These are phyloP conservation scores for Taiozyma sp. DNA, from an alignment of 1,139 yeast genomes.

Conservation along the genomic window DNA sequence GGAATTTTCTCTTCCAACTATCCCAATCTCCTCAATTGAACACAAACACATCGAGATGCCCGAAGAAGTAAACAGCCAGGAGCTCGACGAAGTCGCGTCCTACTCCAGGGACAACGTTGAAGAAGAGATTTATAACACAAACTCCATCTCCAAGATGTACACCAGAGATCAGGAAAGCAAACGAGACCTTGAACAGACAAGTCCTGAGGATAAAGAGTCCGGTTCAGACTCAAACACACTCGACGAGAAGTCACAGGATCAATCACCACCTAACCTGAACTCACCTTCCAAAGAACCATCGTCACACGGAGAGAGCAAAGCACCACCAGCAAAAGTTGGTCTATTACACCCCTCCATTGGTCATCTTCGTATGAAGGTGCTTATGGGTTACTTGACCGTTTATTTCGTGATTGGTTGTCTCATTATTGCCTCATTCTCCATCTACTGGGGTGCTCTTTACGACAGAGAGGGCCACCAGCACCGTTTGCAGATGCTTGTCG, in stretches of 20 bases:
- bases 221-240: background rate
- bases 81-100: background rate
- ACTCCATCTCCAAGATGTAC: background rate
- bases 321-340: slow-evolving; percentile 13
- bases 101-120: background rate
- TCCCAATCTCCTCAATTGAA: too few relatives aligned
- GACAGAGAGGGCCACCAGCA: slow-evolving; percentile 33
- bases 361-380: slow-evolving; percentile 10
- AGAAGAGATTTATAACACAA: background rate
- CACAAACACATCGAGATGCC: background rate
- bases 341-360: slow-evolving; percentile 11
- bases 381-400: slow-evolving; percentile 7
- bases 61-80: background rate
- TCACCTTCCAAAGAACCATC: background rate
- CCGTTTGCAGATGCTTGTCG: slow-evolving; percentile 42
- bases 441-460: slow-evolving; percentile 61
- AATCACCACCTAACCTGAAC: background rate
- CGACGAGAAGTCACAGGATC: background rate
- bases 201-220: background rate
- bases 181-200: background rate
- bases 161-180: background rate
- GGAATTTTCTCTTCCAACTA: too few relatives aligned
- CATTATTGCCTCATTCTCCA: slow-evolving; percentile 34
- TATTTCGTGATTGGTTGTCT: slow-evolving; percentile 17
- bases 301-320: background rate